Base-by-base conservation (phyloP, 768 basidiomycete species). In the Leccinum subgranulosum region DNA sequence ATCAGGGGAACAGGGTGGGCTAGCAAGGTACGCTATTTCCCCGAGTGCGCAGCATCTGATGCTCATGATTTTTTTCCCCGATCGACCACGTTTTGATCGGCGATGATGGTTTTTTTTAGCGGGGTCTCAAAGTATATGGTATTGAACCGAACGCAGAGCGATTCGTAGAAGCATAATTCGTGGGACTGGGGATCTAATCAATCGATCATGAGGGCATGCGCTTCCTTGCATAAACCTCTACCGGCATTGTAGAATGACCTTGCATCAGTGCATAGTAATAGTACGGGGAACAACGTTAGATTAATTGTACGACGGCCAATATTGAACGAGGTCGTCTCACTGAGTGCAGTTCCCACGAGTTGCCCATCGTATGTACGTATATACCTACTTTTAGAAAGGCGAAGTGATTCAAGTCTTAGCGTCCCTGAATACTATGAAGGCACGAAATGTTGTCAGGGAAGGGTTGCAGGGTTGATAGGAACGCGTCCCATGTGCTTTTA, bases 1-100 rank as follows among this genome's bases (percentile, higher is more conserved):
- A 61, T 84, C 17, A 81, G 72, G 23, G 73, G 71, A n/a, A 72
- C 68, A 3, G 82, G 80, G 47, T 80, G 80, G 47, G 62, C 61
- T 33, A 53, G 50, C 36, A 81, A 78, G 78, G 82, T 83, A 47
- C n/a, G 77, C 7, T 4, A 45, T 52, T 25, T 45, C 3, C 6
- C 25, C 11, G 9, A 29, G 1, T 5, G 5, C 25, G 17, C 17
- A 33, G 46, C 5, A 15, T 17, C 3, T 15, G 19, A 23, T 43
- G 46, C 23, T 47, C 23, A 47, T 47, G 27, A 39, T n/a, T 12
- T 19, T 43, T 43, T 19, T 3, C 19, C 17, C 17, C 41, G 11
- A 19, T 43, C 41, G 17, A 19, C 41, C 10, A n/a, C 10, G 41
- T 43, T 34, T 43, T 47, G 33, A 57, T 36, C 14, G n/a, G 27